Evolutionary conservation across 192 early-diverging fungal species (phyloP).

Genomic region (Allomyces macrogynus): DNA sequence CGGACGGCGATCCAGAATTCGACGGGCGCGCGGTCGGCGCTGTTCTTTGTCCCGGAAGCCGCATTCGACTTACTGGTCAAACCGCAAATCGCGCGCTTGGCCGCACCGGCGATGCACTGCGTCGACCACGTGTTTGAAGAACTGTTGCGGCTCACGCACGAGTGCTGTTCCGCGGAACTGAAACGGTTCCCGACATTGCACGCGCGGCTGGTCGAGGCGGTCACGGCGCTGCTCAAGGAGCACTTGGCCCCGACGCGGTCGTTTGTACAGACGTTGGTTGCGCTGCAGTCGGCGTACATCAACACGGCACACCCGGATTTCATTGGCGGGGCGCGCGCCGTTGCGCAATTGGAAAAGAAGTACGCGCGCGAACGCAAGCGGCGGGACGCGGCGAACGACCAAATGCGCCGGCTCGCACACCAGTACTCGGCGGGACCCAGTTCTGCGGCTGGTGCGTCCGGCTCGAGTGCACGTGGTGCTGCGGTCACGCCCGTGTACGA

Average conservation of each 20-base stretch:
- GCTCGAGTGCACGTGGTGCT: too few relatives aligned
- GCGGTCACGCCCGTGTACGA: too few relatives aligned
- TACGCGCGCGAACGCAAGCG: slow-evolving; percentile 37
- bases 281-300: slow-evolving; percentile 60
- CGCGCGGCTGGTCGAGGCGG: slow-evolving; percentile 49
- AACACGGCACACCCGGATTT: slow-evolving; percentile 75
- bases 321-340: slow-evolving; percentile 53
- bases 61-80: slow-evolving; percentile 67
- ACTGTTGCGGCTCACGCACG: slow-evolving; percentile 57
- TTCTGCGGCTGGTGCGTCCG: too few relatives aligned
- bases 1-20: slow-evolving; percentile 67
- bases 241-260: slow-evolving; percentile 45
- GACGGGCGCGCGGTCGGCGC: slow-evolving; percentile 50
- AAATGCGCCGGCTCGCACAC: neutral
- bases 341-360: slow-evolving; percentile 38
- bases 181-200: slow-evolving; percentile 55
- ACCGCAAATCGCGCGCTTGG: slow-evolving; percentile 54
- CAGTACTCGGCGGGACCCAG: too few relatives aligned
- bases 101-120: slow-evolving; percentile 53
- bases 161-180: slow-evolving; percentile 42
- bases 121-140: slow-evolving; percentile 69
- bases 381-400: slow-evolving; percentile 9
- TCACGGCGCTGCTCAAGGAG: slow-evolving; percentile 55
- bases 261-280: slow-evolving; percentile 60
- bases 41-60: slow-evolving; percentile 74